These are phyloP conservation scores for Phenoliferia sp. DNA, from an alignment of 1,284 basidiomycete genomes.

Conservation along the genomic window DNA sequence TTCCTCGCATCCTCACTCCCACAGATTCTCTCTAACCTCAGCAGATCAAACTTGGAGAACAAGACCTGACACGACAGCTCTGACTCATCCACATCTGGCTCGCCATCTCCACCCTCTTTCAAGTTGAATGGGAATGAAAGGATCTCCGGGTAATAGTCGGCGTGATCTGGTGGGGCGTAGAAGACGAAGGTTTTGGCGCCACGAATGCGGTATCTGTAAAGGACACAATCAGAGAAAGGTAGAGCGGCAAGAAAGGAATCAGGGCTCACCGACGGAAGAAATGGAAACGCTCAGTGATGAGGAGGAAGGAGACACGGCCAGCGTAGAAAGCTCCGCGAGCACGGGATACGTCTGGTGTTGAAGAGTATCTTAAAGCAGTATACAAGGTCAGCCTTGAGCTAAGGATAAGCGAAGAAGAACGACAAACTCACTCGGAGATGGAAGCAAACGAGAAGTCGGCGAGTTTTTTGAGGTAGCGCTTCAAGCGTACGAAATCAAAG, in stretches of 20 bases:
- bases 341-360: conserved; percentile 85
- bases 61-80: conserved; percentile 73
- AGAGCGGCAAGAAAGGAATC: background rate
- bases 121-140: conserved; percentile 69
- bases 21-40: conserved; percentile 52
- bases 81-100: conserved; percentile 53
- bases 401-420: background rate
- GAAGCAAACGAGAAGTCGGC: conserved; percentile 67
- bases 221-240: too few relatives aligned
- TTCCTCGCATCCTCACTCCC: conserved; percentile 23
- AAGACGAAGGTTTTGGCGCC: conserved; percentile 90
- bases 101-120: conserved; percentile 43
- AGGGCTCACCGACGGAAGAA: conserved; percentile 76
- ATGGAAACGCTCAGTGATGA: conserved; percentile 94
- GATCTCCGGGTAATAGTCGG: conserved; percentile 85
- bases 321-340: conserved; percentile 89
- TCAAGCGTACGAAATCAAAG: conserved; percentile 91
- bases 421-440: conserved; percentile 80
- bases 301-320: conserved; percentile 76
- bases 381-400: background rate
- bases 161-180: conserved; percentile 84
- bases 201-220: conserved; percentile 72
- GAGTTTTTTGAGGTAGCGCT: conserved; percentile 73
- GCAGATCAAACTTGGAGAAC: conserved; percentile 82
- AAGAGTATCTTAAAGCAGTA: conserved; percentile 67